Conservation (phyloP, 495 filamentous ascomycete species). For the Melanomma pulvis-pyrius region DNA sequence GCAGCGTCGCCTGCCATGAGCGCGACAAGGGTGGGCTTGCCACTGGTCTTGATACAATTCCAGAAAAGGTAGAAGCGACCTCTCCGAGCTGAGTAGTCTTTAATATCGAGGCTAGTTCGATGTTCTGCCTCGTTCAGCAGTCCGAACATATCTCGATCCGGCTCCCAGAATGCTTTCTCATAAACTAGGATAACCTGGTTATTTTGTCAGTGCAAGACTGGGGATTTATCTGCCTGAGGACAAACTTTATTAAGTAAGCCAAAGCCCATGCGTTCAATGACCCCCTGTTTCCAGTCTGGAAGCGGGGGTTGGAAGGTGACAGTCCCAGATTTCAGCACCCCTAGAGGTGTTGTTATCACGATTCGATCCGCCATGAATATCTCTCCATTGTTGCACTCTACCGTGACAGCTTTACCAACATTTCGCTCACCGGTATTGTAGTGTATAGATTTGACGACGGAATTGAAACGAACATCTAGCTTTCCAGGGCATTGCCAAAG, state of each 20-base stretch:
- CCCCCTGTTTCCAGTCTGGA: constrained; percentile 79
- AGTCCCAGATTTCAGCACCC: constrained; percentile 76
- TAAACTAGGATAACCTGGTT: constrained; percentile 78
- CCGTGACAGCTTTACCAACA: constrained; percentile 49
- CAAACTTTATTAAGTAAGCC: constrained; percentile 84
- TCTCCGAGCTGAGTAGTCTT: constrained; percentile 64
- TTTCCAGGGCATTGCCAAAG: constrained; percentile 73
- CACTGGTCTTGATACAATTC: constrained; percentile 88
- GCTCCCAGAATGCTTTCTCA: constrained; percentile 88
- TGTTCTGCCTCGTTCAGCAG: constrained; percentile 72
- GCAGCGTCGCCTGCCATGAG: constrained; percentile 98
- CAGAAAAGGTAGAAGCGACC: constrained; percentile 97
- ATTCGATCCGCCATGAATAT: constrained; percentile 79
- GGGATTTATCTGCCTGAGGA: neutral
- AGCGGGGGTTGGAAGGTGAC: constrained; percentile 82
- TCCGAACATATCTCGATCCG: constrained; percentile 90
- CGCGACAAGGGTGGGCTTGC: constrained; percentile 82
- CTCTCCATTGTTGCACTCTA: constrained; percentile 80
- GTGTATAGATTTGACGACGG: constrained; percentile 67
- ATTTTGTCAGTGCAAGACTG: constrained; percentile 15
- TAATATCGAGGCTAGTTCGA: constrained; percentile 58
- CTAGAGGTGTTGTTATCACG: constrained; percentile 85
- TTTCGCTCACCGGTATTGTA: constrained; percentile 54
- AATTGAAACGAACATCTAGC: constrained; percentile 76
- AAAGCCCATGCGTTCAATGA: constrained; percentile 87